Evolutionary conservation across 2,329 filamentous ascomycete species (phyloP), one percentile per base, ranked within the genome.

Genomic region (Celoporthe dispersa): DNA sequence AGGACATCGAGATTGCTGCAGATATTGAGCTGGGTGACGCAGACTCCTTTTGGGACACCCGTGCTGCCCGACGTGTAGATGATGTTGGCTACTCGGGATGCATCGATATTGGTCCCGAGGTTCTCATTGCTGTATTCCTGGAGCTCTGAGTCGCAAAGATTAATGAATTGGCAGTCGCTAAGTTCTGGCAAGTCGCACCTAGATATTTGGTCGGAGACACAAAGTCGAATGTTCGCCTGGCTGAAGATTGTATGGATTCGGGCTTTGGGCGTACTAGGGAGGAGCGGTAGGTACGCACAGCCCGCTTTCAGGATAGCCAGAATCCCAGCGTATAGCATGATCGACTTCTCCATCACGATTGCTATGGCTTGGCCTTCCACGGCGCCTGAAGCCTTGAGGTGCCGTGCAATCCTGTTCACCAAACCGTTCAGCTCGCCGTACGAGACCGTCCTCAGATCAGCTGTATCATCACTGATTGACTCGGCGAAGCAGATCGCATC

Each of bases 1-100:
- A 97, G 83, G 12, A 87, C 84, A 25, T 88, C 83, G n/a, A 97
- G 82, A 73, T 97, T 95, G 78, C 91, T 92, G 67, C 91, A 83
- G 57, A 97, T 86, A 74, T 94, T 97, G 55, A 86, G 82, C 73
- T 94, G 91, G 0, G 92, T 93, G 28, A 97, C 86, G 4, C 92
- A 84, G 3, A 97, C 91, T 2, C 93, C 93, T 76, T 97, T 97
- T 0, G 93, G 94, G 1, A 83, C 84, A 0, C 93, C 94, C 0
- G 93, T 97, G 53, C 91, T 95, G 3, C 94, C 94, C 33, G 92
- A 94, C 0, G 93, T 97, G 78, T 92, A 97, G 1, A 97, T 90
- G 25, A 92, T 88, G 77, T 97, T 97, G 8, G 92, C 90, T 2
- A 92, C 77, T 19, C 88, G 81, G 1, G 84, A 82, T 0, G 82